phyloP scores from a whole-genome alignment of 352 stramenopile species.

The Globisporangium mamillatum region DNA sequence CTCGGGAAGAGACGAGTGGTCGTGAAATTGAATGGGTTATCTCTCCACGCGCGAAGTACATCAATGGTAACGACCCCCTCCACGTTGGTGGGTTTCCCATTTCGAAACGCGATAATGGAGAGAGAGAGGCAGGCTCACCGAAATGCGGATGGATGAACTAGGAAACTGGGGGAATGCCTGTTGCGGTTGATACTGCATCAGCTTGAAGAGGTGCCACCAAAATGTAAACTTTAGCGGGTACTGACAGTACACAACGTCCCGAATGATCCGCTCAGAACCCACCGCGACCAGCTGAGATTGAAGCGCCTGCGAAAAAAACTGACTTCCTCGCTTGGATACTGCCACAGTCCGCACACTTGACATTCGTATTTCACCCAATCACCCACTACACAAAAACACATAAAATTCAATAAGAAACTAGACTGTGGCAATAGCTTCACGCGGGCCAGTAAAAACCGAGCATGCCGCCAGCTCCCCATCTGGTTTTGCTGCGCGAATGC shows the following conservation, averaged over 20 bases:
- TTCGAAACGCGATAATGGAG: too few species aligned
- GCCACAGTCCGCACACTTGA: background rate
- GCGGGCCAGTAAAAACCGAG: background rate
- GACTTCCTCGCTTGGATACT: background rate
- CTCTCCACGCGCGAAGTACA: too few species aligned
- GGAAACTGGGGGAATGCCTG: too few species aligned
- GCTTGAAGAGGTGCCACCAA: background rate
- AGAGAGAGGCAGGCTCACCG: too few species aligned
- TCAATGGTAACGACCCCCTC: too few species aligned
- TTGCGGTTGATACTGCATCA: background rate
- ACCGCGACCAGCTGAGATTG: conserved; percentile 4
- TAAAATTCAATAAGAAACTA: background rate
- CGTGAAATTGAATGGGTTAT: too few species aligned
- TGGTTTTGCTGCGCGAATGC: background rate
- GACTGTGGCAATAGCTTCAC: background rate
- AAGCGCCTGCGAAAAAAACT: background rate
- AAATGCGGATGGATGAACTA: too few species aligned
- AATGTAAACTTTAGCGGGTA: background rate
- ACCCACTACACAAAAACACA: background rate
- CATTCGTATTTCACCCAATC: background rate
- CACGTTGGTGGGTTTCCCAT: too few species aligned
- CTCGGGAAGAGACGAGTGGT: too few species aligned
- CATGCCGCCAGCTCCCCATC: background rate
- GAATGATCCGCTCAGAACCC: background rate
- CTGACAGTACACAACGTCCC: background rate